Evolutionary conservation across 371 early-diverging fungal genomes (phyloP), one percentile per base, ranked within the genome.

Genomic region (Apophysomyces sp.): DNA sequence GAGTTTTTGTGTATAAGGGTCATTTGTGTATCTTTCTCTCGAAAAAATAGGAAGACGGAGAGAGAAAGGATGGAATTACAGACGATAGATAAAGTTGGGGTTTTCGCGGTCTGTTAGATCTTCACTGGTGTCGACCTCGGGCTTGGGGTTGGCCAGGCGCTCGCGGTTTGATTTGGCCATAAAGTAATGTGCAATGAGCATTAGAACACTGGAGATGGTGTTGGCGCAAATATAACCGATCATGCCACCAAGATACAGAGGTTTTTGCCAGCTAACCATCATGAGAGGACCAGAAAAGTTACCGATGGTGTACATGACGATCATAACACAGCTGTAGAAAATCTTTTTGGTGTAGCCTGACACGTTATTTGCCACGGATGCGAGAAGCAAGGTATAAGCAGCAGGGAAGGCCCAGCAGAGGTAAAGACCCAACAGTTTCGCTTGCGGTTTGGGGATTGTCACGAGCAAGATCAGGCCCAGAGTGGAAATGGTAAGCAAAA

Each of bases 211-310:
- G 13, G 40, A 51, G 15, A 69, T 37, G 3, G 58, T 52, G 53
- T 73, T 63, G 27, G 74, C 58, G 11, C 29, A 56, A n/a, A 67
- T 67, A 39, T 65, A 73, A 5, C 57, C 70, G 2, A 69, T 52
- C 72, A 75, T 75, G 36, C 73, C 74, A 27, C 74, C 74, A 11
- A 72, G 64, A 27, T 76, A 79, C 2, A 49, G 41, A 18, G 77
- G 77, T 6, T 57, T 60, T 36, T 63, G 65, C 53, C 61, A 58
- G 16, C 34, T 34, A 11, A 71, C 62, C 66, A 75, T 71, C 41
- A 72, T 65, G 28, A 67, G 57, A 27, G 71, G 71, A 24, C 49
- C 49, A 11, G 49, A 16, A 31, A 55, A 52, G 18, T 53, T 52
- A 60, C 68, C 52, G 56, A 70, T 60, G 5, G 74, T 73, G 39